These are phyloP conservation scores for Apiotrichum mycotoxinovorans DNA, from an alignment of 1,284 basidiomycete species.

Conservation along the genomic window DNA sequence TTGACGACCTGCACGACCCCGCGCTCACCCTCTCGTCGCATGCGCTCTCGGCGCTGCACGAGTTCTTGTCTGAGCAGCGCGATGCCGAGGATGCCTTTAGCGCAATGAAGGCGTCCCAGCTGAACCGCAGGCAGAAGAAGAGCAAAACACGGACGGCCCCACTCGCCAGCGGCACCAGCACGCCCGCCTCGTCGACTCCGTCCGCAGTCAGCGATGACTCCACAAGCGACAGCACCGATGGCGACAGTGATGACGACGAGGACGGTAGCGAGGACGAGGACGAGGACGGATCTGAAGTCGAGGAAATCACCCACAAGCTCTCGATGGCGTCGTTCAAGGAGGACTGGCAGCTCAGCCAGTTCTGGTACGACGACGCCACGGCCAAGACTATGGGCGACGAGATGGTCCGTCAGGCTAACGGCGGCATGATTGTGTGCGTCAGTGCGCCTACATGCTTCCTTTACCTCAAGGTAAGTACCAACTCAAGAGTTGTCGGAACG, in stretches of 20 bases:
- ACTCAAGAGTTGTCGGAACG: neutral
- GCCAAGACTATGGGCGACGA: constrained; percentile 5
- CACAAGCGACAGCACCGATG: neutral
- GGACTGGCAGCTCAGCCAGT: constrained; percentile 18
- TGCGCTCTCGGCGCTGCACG: neutral
- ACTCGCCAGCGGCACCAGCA: no score
- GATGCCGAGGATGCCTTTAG: neutral
- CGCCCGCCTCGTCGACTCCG: neutral
- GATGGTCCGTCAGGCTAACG: constrained; percentile 2
- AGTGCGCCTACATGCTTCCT: constrained; percentile 10
- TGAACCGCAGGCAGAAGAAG: neutral
- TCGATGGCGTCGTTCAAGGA: constrained; percentile 12
- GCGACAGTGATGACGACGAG: neutral
- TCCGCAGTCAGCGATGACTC: neutral
- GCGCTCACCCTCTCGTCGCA: neutral
- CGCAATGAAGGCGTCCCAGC: neutral
- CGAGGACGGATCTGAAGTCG: neutral
- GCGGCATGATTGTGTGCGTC: constrained; percentile 9
- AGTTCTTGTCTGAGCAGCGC: constrained; percentile 1
- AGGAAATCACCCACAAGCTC: neutral
- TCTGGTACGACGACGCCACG: constrained; percentile 15
- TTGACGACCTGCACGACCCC: neutral
- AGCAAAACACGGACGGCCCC: no score
- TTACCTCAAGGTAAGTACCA: constrained; percentile 6
- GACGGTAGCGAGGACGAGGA: neutral